Evolutionary conservation across 768 basidiomycete species (phyloP).

Genomic region (Xerocomellus dryophilus): DNA sequence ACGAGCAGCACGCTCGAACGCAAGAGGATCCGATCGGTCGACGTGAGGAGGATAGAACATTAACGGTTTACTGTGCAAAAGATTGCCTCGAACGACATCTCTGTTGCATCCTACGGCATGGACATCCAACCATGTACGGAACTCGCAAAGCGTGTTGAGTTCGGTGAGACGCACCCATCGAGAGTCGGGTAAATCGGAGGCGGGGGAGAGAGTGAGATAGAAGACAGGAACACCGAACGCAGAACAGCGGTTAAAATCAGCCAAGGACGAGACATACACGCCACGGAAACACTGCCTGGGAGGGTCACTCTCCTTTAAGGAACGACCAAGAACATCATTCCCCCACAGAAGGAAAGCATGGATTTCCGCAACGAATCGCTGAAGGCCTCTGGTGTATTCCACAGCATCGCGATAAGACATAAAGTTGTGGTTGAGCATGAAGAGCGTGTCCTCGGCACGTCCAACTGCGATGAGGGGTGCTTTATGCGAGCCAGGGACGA

Average conservation of each 20-base stretch:
- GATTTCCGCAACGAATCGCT: not conserved
- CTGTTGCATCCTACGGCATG: not conserved
- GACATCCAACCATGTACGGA: not conserved
- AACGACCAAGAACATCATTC: not conserved
- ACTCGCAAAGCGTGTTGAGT: not conserved
- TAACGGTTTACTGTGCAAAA: not conserved
- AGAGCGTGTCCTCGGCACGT: not conserved
- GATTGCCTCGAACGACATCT: not conserved
- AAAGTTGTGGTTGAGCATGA: not conserved
- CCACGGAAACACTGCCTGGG: no score
- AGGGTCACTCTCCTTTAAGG: no score
- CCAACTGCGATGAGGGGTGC: not conserved
- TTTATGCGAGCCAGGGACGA: not conserved
- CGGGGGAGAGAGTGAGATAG: not conserved
- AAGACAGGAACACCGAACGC: no score
- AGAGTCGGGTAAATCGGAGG: not conserved
- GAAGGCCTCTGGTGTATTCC: not conserved
- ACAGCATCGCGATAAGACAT: not conserved
- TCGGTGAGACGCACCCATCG: not conserved
- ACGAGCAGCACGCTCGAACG: not conserved
- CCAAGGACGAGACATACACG: no score
- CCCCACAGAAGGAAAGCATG: not conserved
- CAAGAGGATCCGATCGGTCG: not conserved
- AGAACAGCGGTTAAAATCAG: no score
- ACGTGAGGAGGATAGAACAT: constrained; percentile 1